A percentile compares a stretch with the other conserved stretches of the same genome.
Evolutionary conservation across 257 asterid species (phyloP).

Genomic region (Vinca minor): DNA sequence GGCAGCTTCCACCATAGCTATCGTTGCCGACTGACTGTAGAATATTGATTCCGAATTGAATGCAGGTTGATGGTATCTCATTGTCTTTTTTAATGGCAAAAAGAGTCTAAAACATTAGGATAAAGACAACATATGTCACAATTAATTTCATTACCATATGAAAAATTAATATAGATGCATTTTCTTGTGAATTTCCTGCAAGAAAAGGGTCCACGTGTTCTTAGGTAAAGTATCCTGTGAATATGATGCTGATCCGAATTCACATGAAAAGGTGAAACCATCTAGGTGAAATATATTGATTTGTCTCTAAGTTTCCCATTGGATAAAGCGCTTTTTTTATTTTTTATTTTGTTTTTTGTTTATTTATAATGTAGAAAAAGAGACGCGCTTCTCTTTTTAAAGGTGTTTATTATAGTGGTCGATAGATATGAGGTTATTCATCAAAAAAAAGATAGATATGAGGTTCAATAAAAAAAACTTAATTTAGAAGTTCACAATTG

Average conservation of each 20-base stretch:
- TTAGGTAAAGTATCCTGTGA: not conserved
- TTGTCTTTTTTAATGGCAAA: conserved; percentile 1
- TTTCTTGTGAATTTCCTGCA: not conserved
- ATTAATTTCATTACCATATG: too few relatives aligned
- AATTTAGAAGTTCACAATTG: too few relatives aligned
- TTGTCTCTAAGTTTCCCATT: not conserved
- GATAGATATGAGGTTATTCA: too few relatives aligned
- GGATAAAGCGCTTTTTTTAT: too few relatives aligned
- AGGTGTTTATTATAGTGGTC: too few relatives aligned
- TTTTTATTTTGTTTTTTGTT: too few relatives aligned
- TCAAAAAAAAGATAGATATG: too few relatives aligned
- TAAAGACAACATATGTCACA: not conserved
- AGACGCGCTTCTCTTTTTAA: too few relatives aligned
- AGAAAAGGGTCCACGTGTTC: not conserved
- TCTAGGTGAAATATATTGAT: too few relatives aligned
- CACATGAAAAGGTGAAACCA: not conserved
- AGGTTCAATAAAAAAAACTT: too few relatives aligned
- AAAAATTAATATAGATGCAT: too few relatives aligned
- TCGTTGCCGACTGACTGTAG: not conserved
- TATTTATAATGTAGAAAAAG: not conserved
- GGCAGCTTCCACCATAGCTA: not conserved
- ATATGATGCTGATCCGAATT: too few relatives aligned
- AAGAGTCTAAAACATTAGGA: not conserved
- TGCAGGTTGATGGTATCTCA: not conserved
- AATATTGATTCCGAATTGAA: not conserved